These are phyloP conservation scores for Colletotrichum liaoningense DNA, from an alignment of 2,329 filamentous ascomycete species.

Conservation along the genomic window DNA sequence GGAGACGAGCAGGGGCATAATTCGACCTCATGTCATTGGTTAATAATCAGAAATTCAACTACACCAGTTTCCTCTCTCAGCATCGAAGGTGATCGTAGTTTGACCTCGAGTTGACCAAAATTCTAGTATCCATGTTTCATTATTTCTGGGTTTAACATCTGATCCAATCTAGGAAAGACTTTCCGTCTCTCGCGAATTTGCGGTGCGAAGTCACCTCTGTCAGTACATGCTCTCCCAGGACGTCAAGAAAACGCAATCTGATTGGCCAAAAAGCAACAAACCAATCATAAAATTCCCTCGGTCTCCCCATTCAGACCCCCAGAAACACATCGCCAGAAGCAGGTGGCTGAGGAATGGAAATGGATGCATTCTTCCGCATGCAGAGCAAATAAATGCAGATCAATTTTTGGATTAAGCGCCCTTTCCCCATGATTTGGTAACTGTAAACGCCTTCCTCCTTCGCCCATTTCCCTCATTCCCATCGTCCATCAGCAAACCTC, in stretches of 20 bases:
- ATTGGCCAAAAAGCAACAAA: conserved; percentile 5
- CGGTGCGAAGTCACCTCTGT: too few relatives aligned
- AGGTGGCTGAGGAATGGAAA: conserved; percentile 1
- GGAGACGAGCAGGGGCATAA: background rate
- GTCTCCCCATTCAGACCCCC: background rate
- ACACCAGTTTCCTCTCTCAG: background rate
- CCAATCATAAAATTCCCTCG: conserved; percentile 9
- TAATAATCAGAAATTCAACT: background rate
- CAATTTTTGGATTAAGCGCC: conserved; percentile 6
- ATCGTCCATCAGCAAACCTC: too few relatives aligned
- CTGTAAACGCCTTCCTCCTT: too few relatives aligned
- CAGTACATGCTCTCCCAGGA: background rate
- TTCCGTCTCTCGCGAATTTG: background rate
- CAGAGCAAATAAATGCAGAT: conserved; percentile 20
- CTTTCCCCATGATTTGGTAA: background rate
- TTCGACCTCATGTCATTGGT: conserved; percentile 3
- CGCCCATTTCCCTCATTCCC: background rate
- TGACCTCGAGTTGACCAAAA: background rate
- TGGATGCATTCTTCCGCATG: conserved; percentile 26
- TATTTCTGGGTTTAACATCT: background rate
- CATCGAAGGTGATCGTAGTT: background rate
- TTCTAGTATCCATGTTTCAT: too few relatives aligned
- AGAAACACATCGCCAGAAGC: conserved; percentile 7
- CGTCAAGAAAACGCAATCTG: background rate
- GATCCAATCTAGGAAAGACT: background rate